A percentile compares a stretch with the other conserved stretches of the same genome.
phyloP scores from a whole-genome alignment of 202 grass and related monocot species.

The Carex sylvatica region DNA sequence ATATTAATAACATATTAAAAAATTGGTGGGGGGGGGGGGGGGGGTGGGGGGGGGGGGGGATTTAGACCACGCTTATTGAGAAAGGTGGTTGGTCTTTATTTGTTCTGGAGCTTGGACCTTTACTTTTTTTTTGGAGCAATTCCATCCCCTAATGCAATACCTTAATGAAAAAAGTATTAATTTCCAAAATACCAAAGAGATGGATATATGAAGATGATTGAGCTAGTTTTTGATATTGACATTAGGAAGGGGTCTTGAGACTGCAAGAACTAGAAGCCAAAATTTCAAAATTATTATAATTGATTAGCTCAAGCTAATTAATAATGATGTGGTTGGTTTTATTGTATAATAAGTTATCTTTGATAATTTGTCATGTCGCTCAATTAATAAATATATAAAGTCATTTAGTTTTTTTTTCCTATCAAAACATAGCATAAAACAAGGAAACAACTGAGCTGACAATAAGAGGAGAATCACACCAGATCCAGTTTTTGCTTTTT shows the following conservation, averaged over 20 bases:
- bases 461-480: no score
- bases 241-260: background rate
- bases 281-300: background rate
- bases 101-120: background rate
- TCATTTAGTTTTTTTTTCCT: no score
- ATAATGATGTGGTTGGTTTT: background rate
- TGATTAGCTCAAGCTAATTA: background rate
- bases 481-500: no score
- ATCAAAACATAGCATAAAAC: no score
- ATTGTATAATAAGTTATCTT: background rate
- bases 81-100: constrained; percentile 11
- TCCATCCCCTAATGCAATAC: background rate
- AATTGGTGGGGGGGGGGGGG: no score
- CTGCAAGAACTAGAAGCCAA: background rate
- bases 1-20: background rate
- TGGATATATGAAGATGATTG: background rate
- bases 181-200: background rate
- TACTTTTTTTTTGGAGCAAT: background rate
- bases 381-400: background rate
- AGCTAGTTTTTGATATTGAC: background rate
- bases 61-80: background rate
- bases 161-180: background rate
- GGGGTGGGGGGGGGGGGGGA: background rate
- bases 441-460: no score
- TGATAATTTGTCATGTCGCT: background rate